Conservation (phyloP, 2,329 filamentous ascomycete genomes). For the Fonsecaea nubica region DNA sequence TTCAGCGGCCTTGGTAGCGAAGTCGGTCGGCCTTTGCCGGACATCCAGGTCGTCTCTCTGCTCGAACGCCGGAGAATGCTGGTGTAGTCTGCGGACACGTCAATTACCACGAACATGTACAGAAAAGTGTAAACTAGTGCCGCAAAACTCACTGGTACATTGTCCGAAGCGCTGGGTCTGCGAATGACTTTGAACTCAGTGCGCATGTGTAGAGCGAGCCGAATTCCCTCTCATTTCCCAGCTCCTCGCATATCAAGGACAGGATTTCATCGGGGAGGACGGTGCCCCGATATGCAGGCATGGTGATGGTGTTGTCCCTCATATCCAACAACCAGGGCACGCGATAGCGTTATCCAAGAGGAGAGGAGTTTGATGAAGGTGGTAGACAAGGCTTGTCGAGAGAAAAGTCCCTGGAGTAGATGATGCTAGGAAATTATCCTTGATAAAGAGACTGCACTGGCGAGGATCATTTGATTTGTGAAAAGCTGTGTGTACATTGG, state of each 20-base stretch:
- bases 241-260: slow-evolving; percentile 60
- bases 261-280: slow-evolving; percentile 40
- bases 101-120: not conserved
- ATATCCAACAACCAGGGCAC: not conserved
- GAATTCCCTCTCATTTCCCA: slow-evolving; percentile 64
- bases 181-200: slow-evolving; percentile 62
- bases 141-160: slow-evolving; percentile 65
- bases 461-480: not conserved
- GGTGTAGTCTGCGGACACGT: slow-evolving; percentile 30
- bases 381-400: not conserved
- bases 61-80: slow-evolving; percentile 37
- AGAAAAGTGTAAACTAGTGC: not conserved
- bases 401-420: not conserved
- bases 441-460: not conserved
- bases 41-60: slow-evolving; percentile 39
- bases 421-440: not conserved
- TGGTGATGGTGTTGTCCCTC: slow-evolving; percentile 5
- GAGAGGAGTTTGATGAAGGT: not conserved
- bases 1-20: slow-evolving; percentile 43
- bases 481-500: not conserved
- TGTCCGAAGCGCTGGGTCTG: slow-evolving; percentile 64
- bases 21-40: slow-evolving; percentile 29
- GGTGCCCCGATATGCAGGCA: slow-evolving; percentile 23
- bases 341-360: not conserved
- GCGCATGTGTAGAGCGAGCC: slow-evolving; percentile 66